A percentile compares a stretch with the other conserved stretches of the same genome.
Conservation (phyloP, 441 rosid species). For the Breynia disticha region DNA sequence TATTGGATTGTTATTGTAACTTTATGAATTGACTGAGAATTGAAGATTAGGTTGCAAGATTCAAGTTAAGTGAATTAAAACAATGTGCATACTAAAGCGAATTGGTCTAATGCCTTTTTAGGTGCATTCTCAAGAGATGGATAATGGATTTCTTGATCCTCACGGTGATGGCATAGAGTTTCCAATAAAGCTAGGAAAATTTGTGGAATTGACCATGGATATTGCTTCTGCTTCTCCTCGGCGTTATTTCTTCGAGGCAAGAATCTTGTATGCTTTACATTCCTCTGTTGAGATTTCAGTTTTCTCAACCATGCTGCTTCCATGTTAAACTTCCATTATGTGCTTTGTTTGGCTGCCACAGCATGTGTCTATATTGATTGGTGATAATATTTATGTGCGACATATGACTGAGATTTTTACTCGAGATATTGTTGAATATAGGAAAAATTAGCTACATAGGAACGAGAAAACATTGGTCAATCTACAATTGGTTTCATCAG, state of each 20-base stretch:
- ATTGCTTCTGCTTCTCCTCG: slow-evolving; percentile 90
- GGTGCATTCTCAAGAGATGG: slow-evolving; percentile 48
- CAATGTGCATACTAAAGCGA: no score
- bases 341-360: no score
- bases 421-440: background rate
- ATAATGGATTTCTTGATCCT: slow-evolving; percentile 19
- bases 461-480: background rate
- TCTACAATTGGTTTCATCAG: no score
- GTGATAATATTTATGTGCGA: no score
- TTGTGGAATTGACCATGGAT: slow-evolving; percentile 83
- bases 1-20: no score
- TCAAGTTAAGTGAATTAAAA: no score
- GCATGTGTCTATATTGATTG: no score
- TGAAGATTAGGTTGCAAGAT: no score
- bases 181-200: slow-evolving; percentile 60
- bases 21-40: no score
- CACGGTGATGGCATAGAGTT: slow-evolving; percentile 15
- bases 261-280: slow-evolving; percentile 27
- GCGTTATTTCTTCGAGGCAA: slow-evolving; percentile 94
- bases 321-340: no score
- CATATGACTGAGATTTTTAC: no score
- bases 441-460: background rate
- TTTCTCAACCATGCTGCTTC: slow-evolving; percentile 5
- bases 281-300: slow-evolving; percentile 9
- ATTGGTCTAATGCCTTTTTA: slow-evolving; percentile 18